A percentile compares a stretch with the other conserved stretches of the same genome.
These are phyloP conservation scores for Excoecaria agallocha DNA, from an alignment of 345 rosid species.

Conservation along the genomic window DNA sequence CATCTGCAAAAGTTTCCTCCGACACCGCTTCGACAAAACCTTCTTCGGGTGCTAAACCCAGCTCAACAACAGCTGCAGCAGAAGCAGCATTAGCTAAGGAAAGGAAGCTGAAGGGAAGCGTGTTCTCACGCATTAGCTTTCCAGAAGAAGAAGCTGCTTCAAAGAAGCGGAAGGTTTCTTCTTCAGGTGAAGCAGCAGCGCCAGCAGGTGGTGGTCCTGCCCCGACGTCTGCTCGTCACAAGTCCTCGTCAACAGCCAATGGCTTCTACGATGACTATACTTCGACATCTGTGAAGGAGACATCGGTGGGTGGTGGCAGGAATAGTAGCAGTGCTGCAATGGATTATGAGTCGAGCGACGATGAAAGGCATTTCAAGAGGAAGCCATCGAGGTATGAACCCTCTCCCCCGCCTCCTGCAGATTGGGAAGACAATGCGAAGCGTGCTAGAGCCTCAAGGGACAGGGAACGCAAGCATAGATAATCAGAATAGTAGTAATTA, in stretches of 20 bases:
- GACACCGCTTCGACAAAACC: conserved; percentile 31
- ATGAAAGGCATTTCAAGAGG: conserved; percentile 92
- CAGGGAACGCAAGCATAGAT: conserved; percentile 42
- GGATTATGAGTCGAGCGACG: conserved; percentile 85
- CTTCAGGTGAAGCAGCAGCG: conserved; percentile 35
- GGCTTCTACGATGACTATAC: conserved; percentile 45
- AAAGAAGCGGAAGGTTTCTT: conserved; percentile 55
- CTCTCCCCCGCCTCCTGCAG: conserved; percentile 47
- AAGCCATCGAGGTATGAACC: conserved; percentile 77
- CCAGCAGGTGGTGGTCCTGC: conserved; percentile 3
- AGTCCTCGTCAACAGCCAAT: conserved; percentile 37
- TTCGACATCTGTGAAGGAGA: conserved; percentile 34
- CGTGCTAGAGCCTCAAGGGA: conserved; percentile 39
- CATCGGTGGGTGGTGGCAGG: conserved; percentile 13
- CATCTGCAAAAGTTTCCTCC: conserved; percentile 33
- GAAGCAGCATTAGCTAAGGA: conserved; percentile 37
- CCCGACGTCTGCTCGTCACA: conserved; percentile 32
- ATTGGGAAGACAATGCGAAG: conserved; percentile 44
- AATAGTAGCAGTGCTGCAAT: conserved; percentile 35
- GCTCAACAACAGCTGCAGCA: conserved; percentile 28
- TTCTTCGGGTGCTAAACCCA: conserved; percentile 19
- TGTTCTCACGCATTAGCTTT: conserved; percentile 90
- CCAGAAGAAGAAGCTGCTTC: conserved; percentile 56
- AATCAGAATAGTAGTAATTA: neutral
- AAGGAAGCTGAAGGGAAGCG: conserved; percentile 57